These are phyloP conservation scores for Lichtheimia corymbifera DNA, from an alignment of 371 early-diverging fungal species.

Conservation along the genomic window DNA sequence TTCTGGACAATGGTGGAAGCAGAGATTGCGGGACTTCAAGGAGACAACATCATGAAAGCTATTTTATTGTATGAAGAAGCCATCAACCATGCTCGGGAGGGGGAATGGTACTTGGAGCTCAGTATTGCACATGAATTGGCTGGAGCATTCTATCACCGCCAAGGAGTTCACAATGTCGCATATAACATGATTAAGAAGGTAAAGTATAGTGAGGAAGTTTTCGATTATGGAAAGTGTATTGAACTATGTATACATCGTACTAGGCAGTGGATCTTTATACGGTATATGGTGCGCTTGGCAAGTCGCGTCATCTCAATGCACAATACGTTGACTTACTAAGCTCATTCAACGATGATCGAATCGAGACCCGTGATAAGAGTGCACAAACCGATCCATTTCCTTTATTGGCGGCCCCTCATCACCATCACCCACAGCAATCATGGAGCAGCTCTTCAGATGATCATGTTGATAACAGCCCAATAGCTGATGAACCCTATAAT, in stretches of 20 bases:
- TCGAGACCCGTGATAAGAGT: slow-evolving; percentile 33
- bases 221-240: background rate
- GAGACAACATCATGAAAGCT: slow-evolving; percentile 17
- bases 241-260: background rate
- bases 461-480: slow-evolving; percentile 7
- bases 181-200: slow-evolving; percentile 38
- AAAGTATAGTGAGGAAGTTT: background rate
- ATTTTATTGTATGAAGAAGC: slow-evolving; percentile 37
- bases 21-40: background rate
- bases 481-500: slow-evolving; percentile 29
- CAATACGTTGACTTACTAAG: slow-evolving; percentile 28
- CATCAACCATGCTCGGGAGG: slow-evolving; percentile 36
- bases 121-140: slow-evolving; percentile 40
- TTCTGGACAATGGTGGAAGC: slow-evolving; percentile 31
- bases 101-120: slow-evolving; percentile 32
- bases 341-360: slow-evolving; percentile 30
- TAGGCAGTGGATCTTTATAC: slow-evolving; percentile 31
- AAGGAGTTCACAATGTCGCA: slow-evolving; percentile 35
- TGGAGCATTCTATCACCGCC: slow-evolving; percentile 39
- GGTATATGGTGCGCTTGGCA: slow-evolving; percentile 39
- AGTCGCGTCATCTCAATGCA: slow-evolving; percentile 29
- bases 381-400: slow-evolving; percentile 46
- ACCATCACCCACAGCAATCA: background rate
- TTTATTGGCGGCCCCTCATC: slow-evolving; percentile 32
- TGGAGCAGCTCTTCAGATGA: slow-evolving; percentile 34